A percentile compares a stretch with the other conserved stretches of the same genome.
Evolutionary conservation across 2,329 filamentous ascomycete genomes (phyloP).

Genomic region (Colletotrichum navitas): DNA sequence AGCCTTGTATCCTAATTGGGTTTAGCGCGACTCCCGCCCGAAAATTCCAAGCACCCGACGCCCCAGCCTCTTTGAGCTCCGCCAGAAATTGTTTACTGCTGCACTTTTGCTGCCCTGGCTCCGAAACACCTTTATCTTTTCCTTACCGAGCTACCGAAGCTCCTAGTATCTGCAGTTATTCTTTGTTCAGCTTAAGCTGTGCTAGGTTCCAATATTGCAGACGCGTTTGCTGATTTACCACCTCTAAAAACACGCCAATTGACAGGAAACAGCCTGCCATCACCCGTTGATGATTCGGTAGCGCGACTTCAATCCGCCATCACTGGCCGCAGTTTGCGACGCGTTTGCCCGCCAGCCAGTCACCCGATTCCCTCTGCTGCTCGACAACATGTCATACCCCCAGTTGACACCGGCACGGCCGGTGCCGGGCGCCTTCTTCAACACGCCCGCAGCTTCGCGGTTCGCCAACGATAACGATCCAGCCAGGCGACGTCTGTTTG

Average conservation of each 20-base stretch:
- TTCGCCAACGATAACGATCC: slow-evolving; percentile 56
- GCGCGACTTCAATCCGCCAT: slow-evolving; percentile 42
- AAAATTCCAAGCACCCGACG: slow-evolving; percentile 53
- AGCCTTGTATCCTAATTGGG: slow-evolving; percentile 53
- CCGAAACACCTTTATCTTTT: slow-evolving; percentile 37
- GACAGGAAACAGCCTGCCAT: slow-evolving; percentile 27
- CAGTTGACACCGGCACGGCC: slow-evolving; percentile 76
- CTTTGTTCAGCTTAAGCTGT: slow-evolving; percentile 33
- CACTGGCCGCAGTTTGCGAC: slow-evolving; percentile 42
- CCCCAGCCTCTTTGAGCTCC: slow-evolving; percentile 49
- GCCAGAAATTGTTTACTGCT: slow-evolving; percentile 50
- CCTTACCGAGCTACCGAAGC: slow-evolving; percentile 32
- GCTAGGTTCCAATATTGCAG: slow-evolving; percentile 18
- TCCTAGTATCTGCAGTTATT: slow-evolving; percentile 20
- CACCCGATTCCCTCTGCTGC: slow-evolving; percentile 10
- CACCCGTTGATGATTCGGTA: slow-evolving; percentile 50
- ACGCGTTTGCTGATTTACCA: not conserved
- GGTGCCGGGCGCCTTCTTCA: slow-evolving; percentile 80
- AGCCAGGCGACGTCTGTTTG: slow-evolving; percentile 66
- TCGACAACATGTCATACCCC: slow-evolving; percentile 65
- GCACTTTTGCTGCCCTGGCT: slow-evolving; percentile 38
- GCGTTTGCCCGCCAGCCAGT: slow-evolving; percentile 34
- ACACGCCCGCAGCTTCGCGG: slow-evolving; percentile 73
- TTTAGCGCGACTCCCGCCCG: slow-evolving; percentile 50
- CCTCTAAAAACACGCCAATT: slow-evolving; percentile 25